These are phyloP conservation scores for Rhizopogon vulgaris DNA, from an alignment of 768 basidiomycete genomes.

Conservation along the genomic window DNA sequence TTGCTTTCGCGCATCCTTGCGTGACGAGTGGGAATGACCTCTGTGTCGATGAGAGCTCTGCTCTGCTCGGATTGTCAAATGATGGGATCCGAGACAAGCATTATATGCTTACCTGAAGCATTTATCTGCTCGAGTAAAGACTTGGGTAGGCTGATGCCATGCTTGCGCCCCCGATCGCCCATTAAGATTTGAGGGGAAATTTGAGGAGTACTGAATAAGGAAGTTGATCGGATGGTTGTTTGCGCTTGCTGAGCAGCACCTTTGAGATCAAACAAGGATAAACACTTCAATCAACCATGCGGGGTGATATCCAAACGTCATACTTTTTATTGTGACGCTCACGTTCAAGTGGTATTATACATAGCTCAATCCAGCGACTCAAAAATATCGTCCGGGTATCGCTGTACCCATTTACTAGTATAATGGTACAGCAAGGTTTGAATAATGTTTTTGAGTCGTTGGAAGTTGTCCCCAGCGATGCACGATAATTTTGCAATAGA, in stretches of 20 bases:
- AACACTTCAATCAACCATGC: not conserved
- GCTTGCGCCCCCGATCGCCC: conserved; percentile 10
- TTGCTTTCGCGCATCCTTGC: conserved; percentile 63
- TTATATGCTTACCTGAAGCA: conserved; percentile 8
- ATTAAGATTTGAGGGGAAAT: not conserved
- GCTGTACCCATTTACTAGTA: no score
- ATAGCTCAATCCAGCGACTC: no score
- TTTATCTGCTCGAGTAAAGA: conserved; percentile 22
- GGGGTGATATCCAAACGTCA: no score
- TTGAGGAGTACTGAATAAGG: not conserved
- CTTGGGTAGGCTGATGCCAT: conserved; percentile 21
- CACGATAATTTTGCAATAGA: no score
- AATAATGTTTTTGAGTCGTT: no score
- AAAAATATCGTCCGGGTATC: no score
- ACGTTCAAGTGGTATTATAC: no score
- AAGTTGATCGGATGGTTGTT: not conserved
- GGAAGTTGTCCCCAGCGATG: no score
- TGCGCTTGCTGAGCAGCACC: not conserved
- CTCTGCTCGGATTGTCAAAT: conserved; percentile 4
- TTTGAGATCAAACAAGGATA: conserved; percentile 4
- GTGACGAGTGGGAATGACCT: conserved; percentile 24
- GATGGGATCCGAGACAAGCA: no score
- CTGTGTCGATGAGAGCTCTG: conserved; percentile 2
- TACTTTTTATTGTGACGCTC: no score
- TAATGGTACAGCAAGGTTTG: no score